Evolutionary conservation across 768 basidiomycete genomes (phyloP), one percentile per base, ranked within the genome.

Genomic region (Collybia mongolica): DNA sequence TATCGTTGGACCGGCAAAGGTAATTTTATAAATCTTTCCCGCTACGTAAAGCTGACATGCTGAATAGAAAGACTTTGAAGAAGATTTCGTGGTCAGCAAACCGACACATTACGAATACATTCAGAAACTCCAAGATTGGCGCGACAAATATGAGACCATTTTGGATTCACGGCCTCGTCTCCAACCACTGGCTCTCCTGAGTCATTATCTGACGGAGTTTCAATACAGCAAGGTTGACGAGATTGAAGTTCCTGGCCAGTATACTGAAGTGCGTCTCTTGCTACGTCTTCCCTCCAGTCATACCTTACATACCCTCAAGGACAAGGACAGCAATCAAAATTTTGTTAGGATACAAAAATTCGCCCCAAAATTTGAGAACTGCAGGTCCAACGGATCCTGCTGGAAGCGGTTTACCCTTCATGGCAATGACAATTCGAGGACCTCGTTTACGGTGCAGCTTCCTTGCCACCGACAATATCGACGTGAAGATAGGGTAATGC

Each of bases 211-310:
- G 59, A 90, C 92, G 6, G 97, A 98, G 67, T 99, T 98, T 76
- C 96, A 98, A 58, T 94, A 98, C 67, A 86, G 84, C 62, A 97
- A 94, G 65, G 93, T 96, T 44, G 97, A 98, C 55, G 96, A 99
- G 55, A 91, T 99, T 35, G 95, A 99, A 63, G 83, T 99, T 44
- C 95, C 95, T n/a, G 97, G 97, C 6, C 97, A 99, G 67, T 99
- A 99, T 65, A 90, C 93, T 0, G 92, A 98, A 81, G 94, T 90
- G n/a, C 19, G 61, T 40, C 11, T 20, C 11, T 51, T 1, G 12
- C 26, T 28, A 43, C 24, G 20, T 42, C n/a, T 39, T 22, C 26
- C 41, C 32, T n/a, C 22, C 28, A 40, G 48, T 23, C 46, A 48
- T 52, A 6, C 14, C 32, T 32, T 9, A 26, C 24, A 32, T 51